Conservation (phyloP, 108 stramenopile genomes). For the Seminavis robusta region DNA sequence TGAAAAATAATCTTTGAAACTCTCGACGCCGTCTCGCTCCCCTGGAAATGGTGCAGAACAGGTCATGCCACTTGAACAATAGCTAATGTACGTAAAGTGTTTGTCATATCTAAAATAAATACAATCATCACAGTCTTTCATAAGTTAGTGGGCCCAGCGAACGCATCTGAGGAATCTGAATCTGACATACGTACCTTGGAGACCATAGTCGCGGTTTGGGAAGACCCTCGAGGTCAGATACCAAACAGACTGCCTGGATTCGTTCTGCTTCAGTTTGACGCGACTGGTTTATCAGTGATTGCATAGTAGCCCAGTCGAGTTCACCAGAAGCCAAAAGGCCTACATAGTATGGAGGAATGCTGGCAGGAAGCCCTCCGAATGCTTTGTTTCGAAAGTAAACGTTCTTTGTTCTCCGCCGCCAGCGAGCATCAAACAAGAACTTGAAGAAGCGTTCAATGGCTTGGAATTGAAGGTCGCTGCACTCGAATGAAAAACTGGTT, state of each 20-base stretch:
- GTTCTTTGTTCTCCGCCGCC: constrained; percentile 30
- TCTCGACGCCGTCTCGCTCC: constrained; percentile 17
- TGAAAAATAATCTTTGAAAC: constrained; percentile 40
- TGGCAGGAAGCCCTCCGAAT: no score
- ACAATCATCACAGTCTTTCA: no score
- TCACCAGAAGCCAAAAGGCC: constrained; percentile 23
- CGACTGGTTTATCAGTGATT: constrained; percentile 25
- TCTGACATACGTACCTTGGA: constrained; percentile 32
- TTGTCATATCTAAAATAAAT: no score
- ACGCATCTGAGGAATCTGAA: no score
- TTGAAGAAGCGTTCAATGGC: constrained; percentile 23
- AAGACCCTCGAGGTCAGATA: background rate
- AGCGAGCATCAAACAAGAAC: constrained; percentile 41
- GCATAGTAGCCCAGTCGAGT: constrained; percentile 44
- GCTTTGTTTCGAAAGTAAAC: constrained; percentile 16
- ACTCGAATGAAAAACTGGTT: background rate
- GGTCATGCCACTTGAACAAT: constrained; percentile 23
- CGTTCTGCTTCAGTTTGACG: constrained; percentile 25
- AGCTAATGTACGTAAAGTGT: constrained; percentile 31
- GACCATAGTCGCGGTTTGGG: constrained; percentile 31
- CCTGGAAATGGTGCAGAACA: constrained; percentile 28
- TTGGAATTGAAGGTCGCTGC: constrained; percentile 14
- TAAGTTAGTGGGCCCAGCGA: no score
- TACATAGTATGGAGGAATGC: constrained; percentile 32
- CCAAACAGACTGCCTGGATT: constrained; percentile 9